Percentiles rank a stretch among this genome's conserved stretches.
phyloP scores from a whole-genome alignment of 2,329 filamentous ascomycete species.

The Epicoccum nigrum region DNA sequence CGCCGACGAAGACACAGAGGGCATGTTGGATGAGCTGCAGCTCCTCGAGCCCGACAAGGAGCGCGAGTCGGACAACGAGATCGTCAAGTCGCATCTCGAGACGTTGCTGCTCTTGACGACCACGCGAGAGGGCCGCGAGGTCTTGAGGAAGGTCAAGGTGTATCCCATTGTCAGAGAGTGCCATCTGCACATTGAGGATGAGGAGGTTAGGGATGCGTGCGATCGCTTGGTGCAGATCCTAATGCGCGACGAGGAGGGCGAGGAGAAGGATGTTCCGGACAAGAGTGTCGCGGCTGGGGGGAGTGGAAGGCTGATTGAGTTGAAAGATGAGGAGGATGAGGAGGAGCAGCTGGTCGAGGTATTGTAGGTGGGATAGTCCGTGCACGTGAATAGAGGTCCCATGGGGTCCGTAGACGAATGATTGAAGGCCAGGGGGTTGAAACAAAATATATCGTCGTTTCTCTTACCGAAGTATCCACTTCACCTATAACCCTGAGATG shows the following conservation, averaged over 20 bases:
- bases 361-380: conserved; percentile 9
- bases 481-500: too few relatives aligned
- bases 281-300: conserved; percentile 20
- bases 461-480: too few relatives aligned
- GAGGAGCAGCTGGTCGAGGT: conserved; percentile 49
- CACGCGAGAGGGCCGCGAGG: conserved; percentile 74
- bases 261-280: conserved; percentile 53
- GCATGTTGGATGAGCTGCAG: conserved; percentile 89
- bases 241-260: conserved; percentile 76
- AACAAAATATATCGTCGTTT: too few relatives aligned
- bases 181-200: conserved; percentile 77
- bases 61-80: conserved; percentile 75
- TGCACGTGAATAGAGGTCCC: too few relatives aligned
- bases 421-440: too few relatives aligned
- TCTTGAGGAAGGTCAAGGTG: conserved; percentile 76
- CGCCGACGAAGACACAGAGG: conserved; percentile 80
- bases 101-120: conserved; percentile 84
- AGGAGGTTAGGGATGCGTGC: conserved; percentile 80
- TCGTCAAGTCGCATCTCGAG: conserved; percentile 87
- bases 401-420: too few relatives aligned
- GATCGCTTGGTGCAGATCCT: conserved; percentile 89
- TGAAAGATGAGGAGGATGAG: conserved; percentile 41
- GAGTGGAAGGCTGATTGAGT: conserved; percentile 36
- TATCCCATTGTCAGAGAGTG: conserved; percentile 90
- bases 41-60: conserved; percentile 87